Evolutionary conservation across 129 eudicot genomes (phyloP).

Genomic region (Logfia minima): DNA sequence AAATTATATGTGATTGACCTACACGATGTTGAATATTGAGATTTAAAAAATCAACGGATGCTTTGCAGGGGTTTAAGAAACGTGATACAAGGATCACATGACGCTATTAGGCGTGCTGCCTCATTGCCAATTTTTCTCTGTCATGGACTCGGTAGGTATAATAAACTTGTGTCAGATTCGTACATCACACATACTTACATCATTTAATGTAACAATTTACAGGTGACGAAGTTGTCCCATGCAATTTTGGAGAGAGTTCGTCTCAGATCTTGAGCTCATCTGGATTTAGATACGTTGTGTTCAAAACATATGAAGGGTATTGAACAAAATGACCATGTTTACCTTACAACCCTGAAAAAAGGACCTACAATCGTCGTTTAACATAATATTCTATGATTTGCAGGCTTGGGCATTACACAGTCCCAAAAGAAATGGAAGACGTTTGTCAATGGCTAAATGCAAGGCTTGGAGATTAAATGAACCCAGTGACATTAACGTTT

Average conservation of each 20-base stretch:
- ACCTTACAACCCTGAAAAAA: not conserved
- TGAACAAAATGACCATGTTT: constrained; percentile 1
- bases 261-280: constrained; percentile 59
- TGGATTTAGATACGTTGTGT: constrained; percentile 67
- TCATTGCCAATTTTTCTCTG: constrained; percentile 82
- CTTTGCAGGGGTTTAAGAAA: constrained; percentile 61
- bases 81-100: constrained; percentile 77
- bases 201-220: constrained; percentile 1
- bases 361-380: not conserved
- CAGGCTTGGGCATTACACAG: constrained; percentile 93
- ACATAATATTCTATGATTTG: constrained; percentile 17
- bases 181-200: not conserved
- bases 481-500: not conserved
- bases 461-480: constrained; percentile 55
- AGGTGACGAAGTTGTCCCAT: constrained; percentile 96
- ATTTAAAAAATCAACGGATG: not conserved
- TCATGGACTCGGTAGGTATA: constrained; percentile 72
- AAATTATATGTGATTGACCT: not conserved
- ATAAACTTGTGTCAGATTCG: not conserved
- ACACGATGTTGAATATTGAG: not conserved
- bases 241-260: constrained; percentile 70
- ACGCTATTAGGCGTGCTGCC: constrained; percentile 83
- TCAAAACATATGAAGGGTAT: constrained; percentile 54
- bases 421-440: constrained; percentile 90
- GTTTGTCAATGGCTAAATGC: constrained; percentile 70